phyloP scores from a whole-genome alignment of 257 asterid species.

The Parsonsia alboflavescens region DNA sequence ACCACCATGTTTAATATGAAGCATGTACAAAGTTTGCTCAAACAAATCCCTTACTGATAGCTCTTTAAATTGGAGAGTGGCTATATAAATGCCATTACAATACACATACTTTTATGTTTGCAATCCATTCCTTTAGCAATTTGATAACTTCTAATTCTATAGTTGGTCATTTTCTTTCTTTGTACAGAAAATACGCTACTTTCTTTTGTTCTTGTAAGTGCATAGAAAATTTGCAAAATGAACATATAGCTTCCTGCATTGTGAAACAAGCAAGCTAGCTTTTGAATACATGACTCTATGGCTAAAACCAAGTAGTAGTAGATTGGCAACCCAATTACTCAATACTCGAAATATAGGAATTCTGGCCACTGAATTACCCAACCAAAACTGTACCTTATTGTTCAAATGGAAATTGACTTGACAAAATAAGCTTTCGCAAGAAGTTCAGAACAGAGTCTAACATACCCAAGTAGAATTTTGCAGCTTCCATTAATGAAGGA shows the following conservation, averaged over 20 bases:
- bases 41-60: background rate
- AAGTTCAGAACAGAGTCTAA: background rate
- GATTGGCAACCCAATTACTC: background rate
- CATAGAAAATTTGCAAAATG: background rate
- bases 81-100: background rate
- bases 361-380: background rate
- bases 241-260: background rate
- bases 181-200: background rate
- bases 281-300: background rate
- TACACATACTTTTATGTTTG: background rate
- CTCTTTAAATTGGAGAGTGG: background rate
- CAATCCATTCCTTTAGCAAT: background rate
- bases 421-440: background rate
- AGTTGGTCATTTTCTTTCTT: background rate
- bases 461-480: conserved; percentile 31
- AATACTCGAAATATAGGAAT: background rate
- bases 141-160: background rate
- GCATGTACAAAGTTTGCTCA: background rate
- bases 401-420: background rate
- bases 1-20: background rate
- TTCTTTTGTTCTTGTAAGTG: background rate
- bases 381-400: background rate
- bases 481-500: conserved; percentile 64
- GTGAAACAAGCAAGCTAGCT: too few species aligned
- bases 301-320: background rate